Conservation (phyloP, 352 stramenopile species). For the Phytophthora ohioensis region DNA sequence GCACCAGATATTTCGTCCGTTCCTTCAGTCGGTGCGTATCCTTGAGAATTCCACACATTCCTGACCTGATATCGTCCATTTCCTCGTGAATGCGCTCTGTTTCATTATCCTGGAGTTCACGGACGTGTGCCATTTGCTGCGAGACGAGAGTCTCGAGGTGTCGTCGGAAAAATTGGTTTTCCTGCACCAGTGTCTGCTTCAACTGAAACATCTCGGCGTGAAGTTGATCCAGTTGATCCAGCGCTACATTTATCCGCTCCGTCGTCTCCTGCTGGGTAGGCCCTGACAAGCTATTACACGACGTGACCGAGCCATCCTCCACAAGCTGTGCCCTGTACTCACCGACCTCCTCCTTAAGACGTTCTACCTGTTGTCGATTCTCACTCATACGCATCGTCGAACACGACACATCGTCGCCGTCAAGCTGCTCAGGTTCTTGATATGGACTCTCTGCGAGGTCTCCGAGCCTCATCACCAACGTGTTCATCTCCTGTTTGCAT, state of each 20-base stretch:
- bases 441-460: slow-evolving; percentile 34
- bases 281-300: slow-evolving; percentile 7
- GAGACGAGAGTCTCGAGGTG: slow-evolving; percentile 61
- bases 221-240: slow-evolving; percentile 55
- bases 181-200: slow-evolving; percentile 56
- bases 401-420: slow-evolving; percentile 17
- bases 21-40: slow-evolving; percentile 78
- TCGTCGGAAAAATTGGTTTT: slow-evolving; percentile 55
- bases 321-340: slow-evolving; percentile 27
- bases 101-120: slow-evolving; percentile 61
- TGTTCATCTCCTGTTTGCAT: slow-evolving; percentile 59
- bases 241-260: slow-evolving; percentile 52
- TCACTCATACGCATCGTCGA: slow-evolving; percentile 13
- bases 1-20: slow-evolving; percentile 72
- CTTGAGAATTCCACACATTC: slow-evolving; percentile 71
- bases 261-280: slow-evolving; percentile 28
- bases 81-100: slow-evolving; percentile 63
- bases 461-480: slow-evolving; percentile 51
- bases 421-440: slow-evolving; percentile 21
- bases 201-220: slow-evolving; percentile 63
- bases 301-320: slow-evolving; percentile 8
- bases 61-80: slow-evolving; percentile 70
- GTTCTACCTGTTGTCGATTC: slow-evolving; percentile 36
- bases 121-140: slow-evolving; percentile 57
- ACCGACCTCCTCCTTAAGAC: slow-evolving; percentile 36